Conservation (phyloP, 768 basidiomycete genomes). For the Agrocybe chaxingu region DNA sequence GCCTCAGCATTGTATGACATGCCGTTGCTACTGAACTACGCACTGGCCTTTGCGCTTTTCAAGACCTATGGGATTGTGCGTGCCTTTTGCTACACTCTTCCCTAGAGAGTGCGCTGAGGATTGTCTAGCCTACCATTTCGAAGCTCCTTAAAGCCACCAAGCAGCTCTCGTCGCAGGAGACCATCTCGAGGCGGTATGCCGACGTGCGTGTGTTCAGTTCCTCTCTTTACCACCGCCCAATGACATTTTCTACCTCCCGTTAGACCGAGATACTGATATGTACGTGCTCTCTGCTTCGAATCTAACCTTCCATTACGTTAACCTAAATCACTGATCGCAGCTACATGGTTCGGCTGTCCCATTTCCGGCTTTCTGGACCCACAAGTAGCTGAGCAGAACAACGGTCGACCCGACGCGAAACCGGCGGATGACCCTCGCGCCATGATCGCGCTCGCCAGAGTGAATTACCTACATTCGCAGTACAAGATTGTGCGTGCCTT, state of each 20-base stretch:
- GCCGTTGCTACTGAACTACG: slow-evolving; percentile 34
- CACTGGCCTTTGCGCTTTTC: slow-evolving; percentile 45
- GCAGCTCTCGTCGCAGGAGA: slow-evolving; percentile 27
- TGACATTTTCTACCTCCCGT: background rate
- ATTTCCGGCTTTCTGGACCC: slow-evolving; percentile 11
- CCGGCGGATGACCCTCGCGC: slow-evolving; percentile 28
- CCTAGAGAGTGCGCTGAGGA: background rate
- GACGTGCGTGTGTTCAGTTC: slow-evolving; percentile 30
- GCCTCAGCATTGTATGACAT: slow-evolving; percentile 36
- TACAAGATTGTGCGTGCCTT: slow-evolving; percentile 31
- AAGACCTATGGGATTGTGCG: slow-evolving; percentile 45
- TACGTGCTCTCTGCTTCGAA: slow-evolving; percentile 10
- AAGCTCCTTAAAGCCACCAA: slow-evolving; percentile 32
- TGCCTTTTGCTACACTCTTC: background rate
- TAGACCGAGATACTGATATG: slow-evolving; percentile 41
- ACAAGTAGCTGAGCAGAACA: slow-evolving; percentile 1
- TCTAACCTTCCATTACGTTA: too few relatives aligned
- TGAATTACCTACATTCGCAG: slow-evolving; percentile 36
- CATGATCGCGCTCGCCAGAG: slow-evolving; percentile 32
- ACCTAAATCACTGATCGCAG: slow-evolving; percentile 10
- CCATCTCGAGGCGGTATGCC: slow-evolving; percentile 34
- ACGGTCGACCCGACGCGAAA: background rate
- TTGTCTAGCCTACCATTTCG: slow-evolving; percentile 37
- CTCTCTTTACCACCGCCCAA: background rate
- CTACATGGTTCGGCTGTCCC: slow-evolving; percentile 30